Base-by-base conservation (phyloP, 2,329 filamentous ascomycete genomes). In the Colletotrichum salicis region DNA sequence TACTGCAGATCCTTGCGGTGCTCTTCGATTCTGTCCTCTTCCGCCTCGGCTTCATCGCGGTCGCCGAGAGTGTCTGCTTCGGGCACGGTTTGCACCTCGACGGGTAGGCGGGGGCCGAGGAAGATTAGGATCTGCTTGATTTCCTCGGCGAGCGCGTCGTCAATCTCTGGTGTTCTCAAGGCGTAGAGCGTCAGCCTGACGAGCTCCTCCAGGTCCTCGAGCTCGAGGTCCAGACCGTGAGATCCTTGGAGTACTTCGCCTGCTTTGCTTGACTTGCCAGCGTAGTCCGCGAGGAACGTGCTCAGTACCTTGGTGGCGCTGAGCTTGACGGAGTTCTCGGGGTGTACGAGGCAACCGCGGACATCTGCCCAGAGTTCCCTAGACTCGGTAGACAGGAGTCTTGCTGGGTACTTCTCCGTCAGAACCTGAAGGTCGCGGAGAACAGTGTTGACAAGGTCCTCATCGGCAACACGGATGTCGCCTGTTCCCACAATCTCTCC, bases 111-210 rank as follows among this genome's bases (percentile, higher is more conserved):
- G 27, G 84, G 90, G 54, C 91, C 94, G 0, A 99, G 85, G 85
- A 97, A 97, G 48, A 96, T 87, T 45, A 97, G 85, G 74, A 97
- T 94, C 75, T 94, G 93, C 4, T 94, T 90, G 13, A 91, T 91
- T 79, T 97, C 94, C 54, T 90, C 87, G 1, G 93, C 93, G n/a
- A 98, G 85, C 11, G 90, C 87, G 77, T 96, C 92, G 19, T 92
- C 91, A 8, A 96, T 82, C 29, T 90, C 87, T 0, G 88, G 86
- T 0, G 89, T 89, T 59, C 90, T 90, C 56, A 97, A 79, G 22
- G 88, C 86, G 58, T 83, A 81, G 8, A 89, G 81, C 0, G 82
- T 81, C 13, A 87, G 81, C 15, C 85, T 84, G 72, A 87, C 89
- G 81, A 86, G 87, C 79, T 84, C 89, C 81, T 84, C 81, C 82